Evolutionary conservation across 306 rosid genomes (phyloP).

Genomic region (Cercis canadensis): DNA sequence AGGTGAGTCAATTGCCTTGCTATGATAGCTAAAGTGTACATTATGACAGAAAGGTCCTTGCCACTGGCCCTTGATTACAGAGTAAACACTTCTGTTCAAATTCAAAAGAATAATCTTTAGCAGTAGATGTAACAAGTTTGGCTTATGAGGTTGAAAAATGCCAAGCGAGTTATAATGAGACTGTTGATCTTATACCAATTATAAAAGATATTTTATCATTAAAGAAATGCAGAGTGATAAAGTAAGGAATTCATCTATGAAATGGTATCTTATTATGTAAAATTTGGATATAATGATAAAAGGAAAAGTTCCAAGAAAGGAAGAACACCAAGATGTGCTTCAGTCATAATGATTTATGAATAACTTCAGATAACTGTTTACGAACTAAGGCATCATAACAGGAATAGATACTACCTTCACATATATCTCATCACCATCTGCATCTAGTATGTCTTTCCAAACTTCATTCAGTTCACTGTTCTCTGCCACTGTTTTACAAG

Average conservation of each 20-base stretch:
- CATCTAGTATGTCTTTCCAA: slow-evolving; percentile 92
- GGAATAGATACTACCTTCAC: slow-evolving; percentile 69
- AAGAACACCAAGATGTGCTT: too few relatives aligned
- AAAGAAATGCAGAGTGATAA: too few relatives aligned
- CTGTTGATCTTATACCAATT: slow-evolving; percentile 18
- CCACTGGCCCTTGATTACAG: not conserved
- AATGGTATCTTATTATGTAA: too few relatives aligned
- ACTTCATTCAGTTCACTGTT: slow-evolving; percentile 84
- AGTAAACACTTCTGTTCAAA: not conserved
- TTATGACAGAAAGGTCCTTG: not conserved
- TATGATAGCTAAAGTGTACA: slow-evolving; percentile 8
- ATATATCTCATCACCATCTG: slow-evolving; percentile 97
- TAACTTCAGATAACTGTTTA: too few relatives aligned
- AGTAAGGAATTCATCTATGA: too few relatives aligned
- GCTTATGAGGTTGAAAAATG: not conserved
- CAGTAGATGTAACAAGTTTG: not conserved
- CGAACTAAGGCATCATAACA: too few relatives aligned
- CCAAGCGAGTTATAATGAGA: not conserved
- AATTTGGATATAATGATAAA: too few relatives aligned
- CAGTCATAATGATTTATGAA: too few relatives aligned
- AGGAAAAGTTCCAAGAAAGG: too few relatives aligned
- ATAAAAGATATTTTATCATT: not conserved
- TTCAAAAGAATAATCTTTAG: slow-evolving; percentile 5
- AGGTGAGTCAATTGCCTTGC: slow-evolving; percentile 26
- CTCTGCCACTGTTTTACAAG: slow-evolving; percentile 74